These are phyloP conservation scores for Byssoonygena ceratinophila DNA, from an alignment of 2,329 filamentous ascomycete species.

Conservation along the genomic window DNA sequence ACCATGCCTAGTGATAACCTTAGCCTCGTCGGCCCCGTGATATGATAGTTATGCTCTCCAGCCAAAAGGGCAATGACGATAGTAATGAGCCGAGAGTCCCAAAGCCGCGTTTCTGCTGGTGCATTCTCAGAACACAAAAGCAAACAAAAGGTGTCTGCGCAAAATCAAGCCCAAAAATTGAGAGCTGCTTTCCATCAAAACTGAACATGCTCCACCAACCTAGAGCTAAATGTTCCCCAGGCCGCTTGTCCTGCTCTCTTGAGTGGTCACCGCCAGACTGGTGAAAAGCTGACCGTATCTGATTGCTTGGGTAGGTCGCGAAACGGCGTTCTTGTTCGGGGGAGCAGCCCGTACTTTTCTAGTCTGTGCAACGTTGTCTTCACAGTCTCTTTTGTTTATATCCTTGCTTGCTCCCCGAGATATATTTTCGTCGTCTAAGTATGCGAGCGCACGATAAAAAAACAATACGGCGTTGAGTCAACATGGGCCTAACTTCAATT, in stretches of 20 bases:
- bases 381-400: neutral
- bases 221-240: slow-evolving; percentile 7
- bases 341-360: neutral
- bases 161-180: neutral
- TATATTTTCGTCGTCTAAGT: too few species aligned
- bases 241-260: neutral
- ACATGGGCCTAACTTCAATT: slow-evolving; percentile 15
- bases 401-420: too few species aligned
- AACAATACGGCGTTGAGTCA: neutral
- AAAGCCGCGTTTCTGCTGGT: neutral
- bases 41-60: neutral
- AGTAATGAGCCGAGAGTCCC: neutral
- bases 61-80: neutral
- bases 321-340: neutral
- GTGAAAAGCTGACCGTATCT: neutral
- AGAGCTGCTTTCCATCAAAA: neutral
- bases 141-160: neutral
- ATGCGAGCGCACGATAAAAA: too few species aligned
- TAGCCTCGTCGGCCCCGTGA: neutral
- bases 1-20: slow-evolving; percentile 5
- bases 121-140: slow-evolving; percentile 9
- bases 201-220: slow-evolving; percentile 5
- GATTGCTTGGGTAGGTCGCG: neutral
- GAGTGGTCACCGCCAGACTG: slow-evolving; percentile 9
- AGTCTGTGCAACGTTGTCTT: neutral